phyloP scores from a whole-genome alignment of 164 flowering plant species.

The Sedum album region DNA sequence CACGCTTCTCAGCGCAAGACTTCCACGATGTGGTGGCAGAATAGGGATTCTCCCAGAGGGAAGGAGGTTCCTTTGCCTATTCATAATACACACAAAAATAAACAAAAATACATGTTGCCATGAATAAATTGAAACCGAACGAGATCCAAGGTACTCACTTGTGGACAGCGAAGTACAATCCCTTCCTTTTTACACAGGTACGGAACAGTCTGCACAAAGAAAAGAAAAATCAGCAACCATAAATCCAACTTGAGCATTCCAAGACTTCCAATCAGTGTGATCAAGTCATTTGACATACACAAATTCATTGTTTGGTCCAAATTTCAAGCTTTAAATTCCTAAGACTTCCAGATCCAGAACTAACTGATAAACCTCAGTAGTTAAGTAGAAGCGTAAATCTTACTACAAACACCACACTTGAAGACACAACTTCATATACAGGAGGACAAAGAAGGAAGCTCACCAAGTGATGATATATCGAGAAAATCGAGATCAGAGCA shows the following conservation, averaged over 20 bases:
- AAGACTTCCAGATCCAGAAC: not conserved
- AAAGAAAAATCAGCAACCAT: constrained; percentile 6
- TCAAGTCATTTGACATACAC: no score
- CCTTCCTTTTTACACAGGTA: constrained; percentile 93
- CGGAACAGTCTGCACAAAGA: constrained; percentile 61
- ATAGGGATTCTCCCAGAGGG: constrained; percentile 92
- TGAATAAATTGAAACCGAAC: not conserved
- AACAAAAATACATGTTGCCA: not conserved
- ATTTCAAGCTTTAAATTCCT: not conserved
- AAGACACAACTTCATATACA: not conserved
- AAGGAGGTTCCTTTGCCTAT: constrained; percentile 85
- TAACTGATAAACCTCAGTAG: not conserved
- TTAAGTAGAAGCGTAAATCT: no score
- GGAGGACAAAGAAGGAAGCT: constrained; percentile 13
- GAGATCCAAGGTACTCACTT: constrained; percentile 35
- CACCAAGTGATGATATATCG: constrained; percentile 47
- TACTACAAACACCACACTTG: no score
- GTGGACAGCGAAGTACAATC: constrained; percentile 72
- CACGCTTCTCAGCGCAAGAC: constrained; percentile 85
- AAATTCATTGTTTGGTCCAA: no score
- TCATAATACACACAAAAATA: not conserved
- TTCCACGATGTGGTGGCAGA: constrained; percentile 97
- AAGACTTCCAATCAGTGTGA: not conserved
- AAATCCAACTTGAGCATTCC: not conserved
- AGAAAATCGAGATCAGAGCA: constrained; percentile 41